Evolutionary conservation across 2,329 filamentous ascomycete genomes (phyloP), one percentile per base, ranked within the genome.

Genomic region (Hymenoscyphus repandus): DNA sequence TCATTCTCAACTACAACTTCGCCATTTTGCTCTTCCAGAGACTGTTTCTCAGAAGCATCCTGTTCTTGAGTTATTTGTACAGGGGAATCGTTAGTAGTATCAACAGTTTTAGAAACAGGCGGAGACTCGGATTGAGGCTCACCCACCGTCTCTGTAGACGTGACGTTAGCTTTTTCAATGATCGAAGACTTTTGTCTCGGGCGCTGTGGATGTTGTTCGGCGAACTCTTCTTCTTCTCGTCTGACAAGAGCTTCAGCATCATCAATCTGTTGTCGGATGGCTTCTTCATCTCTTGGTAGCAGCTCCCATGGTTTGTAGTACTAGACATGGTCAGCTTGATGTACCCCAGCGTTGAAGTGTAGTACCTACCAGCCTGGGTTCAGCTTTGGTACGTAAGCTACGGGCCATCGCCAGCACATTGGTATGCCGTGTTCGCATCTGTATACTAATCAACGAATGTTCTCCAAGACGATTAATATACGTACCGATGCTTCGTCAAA

Each of bases 251-350:
- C 74, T 66, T 90, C 78, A 13, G 79, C 80, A 47, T 85, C 79
- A 42, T 77, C 74, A 27, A 89, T 75, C 67, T 96, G 91, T 4
- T 77, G 72, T 41, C 83, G 77, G 64, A 96, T 88, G 10, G 69
- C 74, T 5, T 82, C 78, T 67, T 91, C 81, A 66, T 96, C 86
- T 40, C 80, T 75, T 5, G 73, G 67, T 31, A 80, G 82, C 50
- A 88, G 74, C 60, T 90, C 83, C 85, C 87, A 95, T 0, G 92
- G 92, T 41, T 85, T 83, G 68, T 93, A 96, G 68, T 86, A 92
- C 90, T 96, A 49, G 5, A 34, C 66, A 13, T 15, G 20, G 37
- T 5, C 36, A 6, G 15, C 10, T 18, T 18, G 15, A 31, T 13
- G 17, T 18, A 20, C 33, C 9, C 49, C 27, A 11, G 31, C 12